Conservation (phyloP, 2,329 filamentous ascomycete genomes). For the Stachybotrys chlorohalonatus region DNA sequence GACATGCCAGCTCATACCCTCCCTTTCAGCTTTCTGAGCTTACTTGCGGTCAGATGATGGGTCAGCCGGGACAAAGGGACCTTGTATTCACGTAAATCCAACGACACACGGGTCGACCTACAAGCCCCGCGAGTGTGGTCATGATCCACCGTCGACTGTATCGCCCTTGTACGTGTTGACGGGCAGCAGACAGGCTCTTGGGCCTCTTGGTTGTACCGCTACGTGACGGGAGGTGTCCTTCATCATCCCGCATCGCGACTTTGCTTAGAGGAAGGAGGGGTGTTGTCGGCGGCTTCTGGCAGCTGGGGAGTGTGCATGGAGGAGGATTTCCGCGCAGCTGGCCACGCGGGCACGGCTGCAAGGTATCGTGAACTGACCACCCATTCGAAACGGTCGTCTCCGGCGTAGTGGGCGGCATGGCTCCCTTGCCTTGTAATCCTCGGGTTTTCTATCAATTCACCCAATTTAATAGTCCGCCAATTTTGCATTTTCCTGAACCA, state of each 20-base stretch:
- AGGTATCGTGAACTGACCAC: not conserved
- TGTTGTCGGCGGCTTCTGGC: not conserved
- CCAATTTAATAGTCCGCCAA: not conserved
- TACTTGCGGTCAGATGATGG: not conserved
- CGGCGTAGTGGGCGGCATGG: not conserved
- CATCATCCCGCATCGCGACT: not conserved
- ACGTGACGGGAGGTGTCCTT: not conserved
- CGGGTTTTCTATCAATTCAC: not conserved
- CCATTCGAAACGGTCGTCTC: not conserved
- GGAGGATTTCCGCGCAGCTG: not conserved
- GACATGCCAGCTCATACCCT: not conserved
- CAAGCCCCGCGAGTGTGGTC: no score
- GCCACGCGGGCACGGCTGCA: not conserved
- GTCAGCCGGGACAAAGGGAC: not conserved
- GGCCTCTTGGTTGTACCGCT: no score
- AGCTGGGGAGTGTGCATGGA: not conserved
- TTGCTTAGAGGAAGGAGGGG: not conserved
- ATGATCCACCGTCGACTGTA: no score
- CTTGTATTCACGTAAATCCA: no score
- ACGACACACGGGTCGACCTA: no score
- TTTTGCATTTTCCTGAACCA: not conserved
- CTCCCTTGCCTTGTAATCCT: not conserved
- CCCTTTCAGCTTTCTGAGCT: not conserved
- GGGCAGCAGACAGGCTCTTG: no score
- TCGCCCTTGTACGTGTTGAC: no score